Percentiles rank a stretch among this genome's conserved stretches.
Conservation (phyloP, 2,329 filamentous ascomycete genomes). For the Malbranchea zuffiana region DNA sequence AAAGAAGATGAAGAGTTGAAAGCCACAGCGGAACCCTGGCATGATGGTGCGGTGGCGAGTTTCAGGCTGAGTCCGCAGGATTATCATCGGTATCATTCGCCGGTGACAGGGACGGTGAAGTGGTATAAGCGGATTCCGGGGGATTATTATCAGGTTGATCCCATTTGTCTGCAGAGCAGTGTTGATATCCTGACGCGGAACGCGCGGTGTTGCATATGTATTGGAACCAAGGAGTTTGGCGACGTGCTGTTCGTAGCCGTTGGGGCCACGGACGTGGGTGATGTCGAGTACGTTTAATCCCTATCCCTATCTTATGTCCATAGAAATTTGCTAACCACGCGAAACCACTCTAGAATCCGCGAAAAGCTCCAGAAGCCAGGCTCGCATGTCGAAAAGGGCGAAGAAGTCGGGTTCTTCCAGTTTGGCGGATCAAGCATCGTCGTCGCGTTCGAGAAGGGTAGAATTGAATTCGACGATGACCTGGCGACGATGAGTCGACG, state of each 20-base stretch:
- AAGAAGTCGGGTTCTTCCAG: slow-evolving; percentile 34
- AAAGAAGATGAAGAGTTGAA: slow-evolving; percentile 14
- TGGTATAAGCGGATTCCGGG: slow-evolving; percentile 32
- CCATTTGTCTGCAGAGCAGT: slow-evolving; percentile 23
- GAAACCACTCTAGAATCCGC: slow-evolving; percentile 23
- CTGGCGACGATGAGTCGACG: slow-evolving; percentile 24
- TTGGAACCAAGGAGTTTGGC: slow-evolving; percentile 32
- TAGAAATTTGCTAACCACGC: background rate
- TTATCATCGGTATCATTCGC: slow-evolving; percentile 39
- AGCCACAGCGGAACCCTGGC: slow-evolving; percentile 25
- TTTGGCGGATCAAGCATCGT: slow-evolving; percentile 35
- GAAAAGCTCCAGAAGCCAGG: slow-evolving; percentile 25
- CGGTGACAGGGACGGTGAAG: slow-evolving; percentile 31
- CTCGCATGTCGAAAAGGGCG: slow-evolving; percentile 28
- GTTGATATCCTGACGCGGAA: slow-evolving; percentile 33
- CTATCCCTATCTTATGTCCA: background rate
- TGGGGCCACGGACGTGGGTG: slow-evolving; percentile 32
- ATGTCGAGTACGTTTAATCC: slow-evolving; percentile 27
- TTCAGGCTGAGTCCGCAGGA: slow-evolving; percentile 37
- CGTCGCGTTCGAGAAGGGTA: slow-evolving; percentile 30
- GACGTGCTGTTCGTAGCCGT: slow-evolving; percentile 36
- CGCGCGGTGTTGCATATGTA: slow-evolving; percentile 29
- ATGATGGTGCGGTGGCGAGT: slow-evolving; percentile 30
- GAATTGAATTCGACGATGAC: slow-evolving; percentile 33
- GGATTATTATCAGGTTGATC: slow-evolving; percentile 37